Evolutionary conservation across 257 asterid species (phyloP), one percentile per base, ranked within the genome.

Genomic region (Forsythia viridissima): DNA sequence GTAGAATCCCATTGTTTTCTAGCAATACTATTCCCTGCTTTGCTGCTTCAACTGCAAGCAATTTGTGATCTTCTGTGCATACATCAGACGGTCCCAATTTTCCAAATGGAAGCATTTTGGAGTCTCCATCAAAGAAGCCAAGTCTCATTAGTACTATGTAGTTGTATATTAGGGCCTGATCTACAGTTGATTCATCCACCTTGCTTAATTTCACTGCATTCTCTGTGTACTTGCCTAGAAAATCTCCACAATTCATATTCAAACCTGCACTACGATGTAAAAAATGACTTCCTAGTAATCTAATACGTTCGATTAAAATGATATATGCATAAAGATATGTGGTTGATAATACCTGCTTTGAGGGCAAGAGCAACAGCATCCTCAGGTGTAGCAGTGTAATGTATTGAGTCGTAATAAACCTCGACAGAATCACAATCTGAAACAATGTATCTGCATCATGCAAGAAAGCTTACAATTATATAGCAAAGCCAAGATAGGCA

Each of bases 111-210:
- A 72, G 87, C 43, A 39, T 12, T 44, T 63, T 79, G 6, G 87
- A 79, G 48, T 83, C 82, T 4, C 87, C 87, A 77, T 83, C 87
- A 40, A 83, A 83, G 79, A 83, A 79, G 0, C 87, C 87, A 21
- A 83, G 84, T 44, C 87, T 65, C 80, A 80, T 83, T 13, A 79
- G 82, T 9, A 77, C 82, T 46, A 76, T 67, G 36, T 76, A 76
- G 71, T 80, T 83, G 74, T 83, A 72, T 34, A 77, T 16, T 63
- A 83, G 13, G 46, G 84, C 76, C 20, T 73, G 65, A n/a, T 83
- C 83, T 18, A 83, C 72, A 39, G 52, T 4, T 6, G 84, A 71
- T 39, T 72, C 86, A 12, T 83, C 77, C 4, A 83, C 77, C 55
- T 72, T 67, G 34, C 69, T 70, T 52, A 67, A 48, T 6, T 77